A percentile compares a stretch with the other conserved stretches of the same genome.
Conservation (phyloP, 2,329 filamentous ascomycete genomes). For the Drechslera avenae region DNA sequence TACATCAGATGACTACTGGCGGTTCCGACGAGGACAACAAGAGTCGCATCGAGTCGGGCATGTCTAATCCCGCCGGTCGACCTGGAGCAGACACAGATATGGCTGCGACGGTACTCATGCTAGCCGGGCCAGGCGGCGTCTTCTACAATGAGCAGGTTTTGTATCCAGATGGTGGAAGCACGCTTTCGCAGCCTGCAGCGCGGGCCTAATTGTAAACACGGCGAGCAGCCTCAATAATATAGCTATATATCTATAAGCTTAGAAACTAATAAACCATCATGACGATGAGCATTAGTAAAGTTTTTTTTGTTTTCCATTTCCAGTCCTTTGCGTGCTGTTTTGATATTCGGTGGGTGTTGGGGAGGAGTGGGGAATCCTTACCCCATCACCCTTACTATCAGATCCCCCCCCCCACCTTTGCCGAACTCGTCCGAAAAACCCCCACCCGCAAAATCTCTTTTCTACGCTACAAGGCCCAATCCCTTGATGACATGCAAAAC, state of each 20-base stretch:
- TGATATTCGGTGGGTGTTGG: too few species aligned
- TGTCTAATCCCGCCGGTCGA: constrained; percentile 52
- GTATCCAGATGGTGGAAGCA: constrained; percentile 54
- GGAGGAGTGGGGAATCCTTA: too few species aligned
- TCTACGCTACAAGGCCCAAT: constrained; percentile 3
- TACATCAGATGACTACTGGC: constrained; percentile 55
- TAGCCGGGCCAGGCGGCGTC: constrained; percentile 57
- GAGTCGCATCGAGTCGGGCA: constrained; percentile 49
- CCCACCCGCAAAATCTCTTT: constrained; percentile 16
- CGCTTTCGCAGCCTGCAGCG: constrained; percentile 16
- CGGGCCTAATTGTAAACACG: constrained; percentile 49
- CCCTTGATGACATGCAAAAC: too few species aligned
- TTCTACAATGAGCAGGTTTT: constrained; percentile 62
- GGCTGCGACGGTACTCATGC: constrained; percentile 50
- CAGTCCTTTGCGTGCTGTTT: too few species aligned
- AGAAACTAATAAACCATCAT: too few species aligned
- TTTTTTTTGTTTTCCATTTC: too few species aligned
- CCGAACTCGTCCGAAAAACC: constrained; percentile 11
- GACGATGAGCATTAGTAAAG: too few species aligned
- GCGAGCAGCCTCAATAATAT: constrained; percentile 38
- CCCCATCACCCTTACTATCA: not conserved
- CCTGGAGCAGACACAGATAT: constrained; percentile 50
- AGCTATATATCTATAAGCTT: too few species aligned
- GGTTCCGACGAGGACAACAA: constrained; percentile 55
- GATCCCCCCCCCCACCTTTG: not conserved